phyloP scores from a whole-genome alignment of 2,329 filamentous ascomycete species.

The Venturia nashicola region DNA sequence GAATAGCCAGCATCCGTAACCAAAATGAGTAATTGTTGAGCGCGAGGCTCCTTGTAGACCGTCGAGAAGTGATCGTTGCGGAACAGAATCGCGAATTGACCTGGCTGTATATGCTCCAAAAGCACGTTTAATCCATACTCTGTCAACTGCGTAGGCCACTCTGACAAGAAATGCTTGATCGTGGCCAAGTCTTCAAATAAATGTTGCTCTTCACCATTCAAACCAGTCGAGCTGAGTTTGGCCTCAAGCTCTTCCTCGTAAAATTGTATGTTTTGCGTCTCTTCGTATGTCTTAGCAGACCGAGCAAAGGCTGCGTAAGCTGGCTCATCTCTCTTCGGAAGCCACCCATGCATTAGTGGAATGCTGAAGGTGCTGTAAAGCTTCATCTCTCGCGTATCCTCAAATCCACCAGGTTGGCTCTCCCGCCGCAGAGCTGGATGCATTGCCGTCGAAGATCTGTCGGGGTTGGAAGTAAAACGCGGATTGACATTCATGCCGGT shows the following conservation, averaged over 20 bases:
- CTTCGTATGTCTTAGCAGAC: slow-evolving; percentile 76
- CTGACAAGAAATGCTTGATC: slow-evolving; percentile 71
- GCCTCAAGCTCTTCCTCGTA: slow-evolving; percentile 78
- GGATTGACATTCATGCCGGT: slow-evolving; percentile 99
- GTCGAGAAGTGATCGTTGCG: slow-evolving; percentile 97
- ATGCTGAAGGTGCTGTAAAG: slow-evolving; percentile 83
- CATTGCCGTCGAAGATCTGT: slow-evolving; percentile 18
- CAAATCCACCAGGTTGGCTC: slow-evolving; percentile 60
- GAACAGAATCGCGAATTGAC: slow-evolving; percentile 81
- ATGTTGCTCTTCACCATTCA: slow-evolving; percentile 63
- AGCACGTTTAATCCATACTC: slow-evolving; percentile 67
- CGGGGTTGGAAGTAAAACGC: slow-evolving; percentile 45
- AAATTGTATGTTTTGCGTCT: slow-evolving; percentile 80
- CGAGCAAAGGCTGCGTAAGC: slow-evolving; percentile 60
- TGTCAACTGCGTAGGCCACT: slow-evolving; percentile 79
- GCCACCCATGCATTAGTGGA: slow-evolving; percentile 86
- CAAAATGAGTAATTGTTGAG: slow-evolving; percentile 62
- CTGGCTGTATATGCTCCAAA: slow-evolving; percentile 55
- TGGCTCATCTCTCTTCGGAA: slow-evolving; percentile 55
- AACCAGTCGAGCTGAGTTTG: slow-evolving; percentile 51
- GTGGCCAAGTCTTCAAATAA: slow-evolving; percentile 70
- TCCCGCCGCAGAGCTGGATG: slow-evolving; percentile 25
- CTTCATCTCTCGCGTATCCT: slow-evolving; percentile 77
- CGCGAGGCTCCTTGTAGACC: slow-evolving; percentile 75
- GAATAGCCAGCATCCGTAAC: slow-evolving; percentile 91